Conservation (phyloP, 768 basidiomycete genomes). For the Dioszegia aurantiaca region DNA sequence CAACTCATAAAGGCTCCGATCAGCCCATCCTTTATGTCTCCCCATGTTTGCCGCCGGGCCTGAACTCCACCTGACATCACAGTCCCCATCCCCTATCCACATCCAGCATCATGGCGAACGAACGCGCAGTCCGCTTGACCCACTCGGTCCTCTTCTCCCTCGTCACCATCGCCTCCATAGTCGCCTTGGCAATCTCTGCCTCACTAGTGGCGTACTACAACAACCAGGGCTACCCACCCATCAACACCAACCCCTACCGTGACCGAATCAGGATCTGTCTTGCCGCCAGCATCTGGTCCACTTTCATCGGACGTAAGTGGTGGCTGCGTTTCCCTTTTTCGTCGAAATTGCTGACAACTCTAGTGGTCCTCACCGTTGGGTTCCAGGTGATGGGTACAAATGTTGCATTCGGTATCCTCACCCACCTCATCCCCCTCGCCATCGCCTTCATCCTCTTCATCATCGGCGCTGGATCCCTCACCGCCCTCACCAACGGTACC, state of each 20-base stretch:
- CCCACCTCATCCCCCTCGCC: conserved; percentile 44
- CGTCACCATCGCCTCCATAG: conserved; percentile 40
- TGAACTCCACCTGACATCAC: not conserved
- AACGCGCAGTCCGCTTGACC: conserved; percentile 36
- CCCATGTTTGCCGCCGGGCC: not conserved
- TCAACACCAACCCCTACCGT: conserved; percentile 39
- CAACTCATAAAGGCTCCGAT: too few species aligned
- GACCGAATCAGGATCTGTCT: conserved; percentile 52
- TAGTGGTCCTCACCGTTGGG: conserved; percentile 49
- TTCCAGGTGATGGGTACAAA: conserved; percentile 39
- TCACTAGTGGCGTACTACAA: conserved; percentile 40
- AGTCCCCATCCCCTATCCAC: not conserved
- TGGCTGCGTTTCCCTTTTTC: not conserved
- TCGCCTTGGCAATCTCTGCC: conserved; percentile 46
- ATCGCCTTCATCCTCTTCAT: conserved; percentile 53
- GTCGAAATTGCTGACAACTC: not conserved
- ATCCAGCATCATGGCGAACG: conserved; percentile 39
- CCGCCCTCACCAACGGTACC: conserved; percentile 46
- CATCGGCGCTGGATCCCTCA: conserved; percentile 49
- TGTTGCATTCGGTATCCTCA: conserved; percentile 48
- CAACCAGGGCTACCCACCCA: conserved; percentile 35
- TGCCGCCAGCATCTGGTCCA: conserved; percentile 45
- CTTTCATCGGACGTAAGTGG: conserved; percentile 43
- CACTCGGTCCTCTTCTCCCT: conserved; percentile 45
- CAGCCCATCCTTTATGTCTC: not conserved